These are phyloP conservation scores for Wickerhamiella musiphila DNA, from an alignment of 805 yeast species.

Conservation along the genomic window DNA sequence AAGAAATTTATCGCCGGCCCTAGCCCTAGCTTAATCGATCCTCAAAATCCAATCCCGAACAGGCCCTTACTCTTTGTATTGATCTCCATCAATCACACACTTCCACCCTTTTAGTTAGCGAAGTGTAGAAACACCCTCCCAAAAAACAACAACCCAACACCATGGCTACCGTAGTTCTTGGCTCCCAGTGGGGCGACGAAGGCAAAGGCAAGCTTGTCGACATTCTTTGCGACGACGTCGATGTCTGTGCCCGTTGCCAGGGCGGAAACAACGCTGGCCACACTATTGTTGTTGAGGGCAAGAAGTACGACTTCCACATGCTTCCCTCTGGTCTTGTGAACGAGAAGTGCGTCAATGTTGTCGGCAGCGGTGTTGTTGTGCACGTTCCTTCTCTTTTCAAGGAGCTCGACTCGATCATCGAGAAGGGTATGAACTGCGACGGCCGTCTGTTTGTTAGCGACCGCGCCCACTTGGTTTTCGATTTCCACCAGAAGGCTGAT, in stretches of 20 bases:
- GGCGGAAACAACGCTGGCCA: constrained; percentile 99
- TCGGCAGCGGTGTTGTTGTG: constrained; percentile 93
- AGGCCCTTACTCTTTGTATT: no score
- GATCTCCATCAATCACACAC: no score
- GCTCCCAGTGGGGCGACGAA: constrained; percentile 99
- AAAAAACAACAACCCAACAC: no score
- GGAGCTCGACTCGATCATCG: constrained; percentile 66
- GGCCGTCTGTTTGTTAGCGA: constrained; percentile 76
- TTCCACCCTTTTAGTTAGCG: no score
- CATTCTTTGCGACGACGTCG: constrained; percentile 82
- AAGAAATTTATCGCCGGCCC: no score
- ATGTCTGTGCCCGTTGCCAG: constrained; percentile 87
- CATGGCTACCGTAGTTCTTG: constrained; percentile 86
- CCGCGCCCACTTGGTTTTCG: constrained; percentile 92
- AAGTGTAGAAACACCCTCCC: no score
- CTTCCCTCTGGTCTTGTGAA: constrained; percentile 95
- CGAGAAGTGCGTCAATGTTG: constrained; percentile 72
- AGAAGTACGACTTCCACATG: constrained; percentile 96
- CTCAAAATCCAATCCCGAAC: no score
- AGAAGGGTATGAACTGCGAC: constrained; percentile 57
- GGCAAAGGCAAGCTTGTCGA: constrained; percentile 98
- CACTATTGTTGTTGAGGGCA: constrained; percentile 79
- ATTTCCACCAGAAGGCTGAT: constrained; percentile 95
- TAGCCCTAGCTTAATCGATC: no score
- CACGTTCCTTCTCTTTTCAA: constrained; percentile 85